Evolutionary conservation across 495 filamentous ascomycete genomes (phyloP).

Genomic region (Neurospora sp.): DNA sequence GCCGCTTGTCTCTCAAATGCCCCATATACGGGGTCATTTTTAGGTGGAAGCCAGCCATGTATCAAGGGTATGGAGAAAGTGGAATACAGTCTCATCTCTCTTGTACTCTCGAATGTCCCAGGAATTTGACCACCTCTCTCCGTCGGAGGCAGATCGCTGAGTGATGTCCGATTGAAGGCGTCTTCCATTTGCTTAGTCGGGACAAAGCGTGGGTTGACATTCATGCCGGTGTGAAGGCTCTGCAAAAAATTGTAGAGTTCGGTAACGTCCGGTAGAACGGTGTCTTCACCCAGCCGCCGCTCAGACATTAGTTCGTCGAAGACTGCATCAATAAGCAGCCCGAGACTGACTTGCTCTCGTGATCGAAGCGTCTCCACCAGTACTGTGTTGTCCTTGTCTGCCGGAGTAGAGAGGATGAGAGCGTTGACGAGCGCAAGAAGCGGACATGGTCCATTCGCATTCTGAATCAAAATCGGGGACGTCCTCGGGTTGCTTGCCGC

Average conservation of each 20-base stretch:
- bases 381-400: conserved; percentile 47
- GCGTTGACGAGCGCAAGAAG: conserved; percentile 91
- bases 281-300: conserved; percentile 32
- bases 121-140: conserved; percentile 40
- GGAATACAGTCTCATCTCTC: conserved; percentile 76
- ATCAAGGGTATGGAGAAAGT: conserved; percentile 80
- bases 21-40: conserved; percentile 47
- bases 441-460: conserved; percentile 88
- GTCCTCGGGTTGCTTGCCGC: conserved; percentile 29
- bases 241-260: conserved; percentile 82
- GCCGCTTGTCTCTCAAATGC: conserved; percentile 62
- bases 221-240: conserved; percentile 92
- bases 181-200: conserved; percentile 28
- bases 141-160: conserved; percentile 30
- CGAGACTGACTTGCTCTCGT: conserved; percentile 81
- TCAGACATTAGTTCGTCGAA: conserved; percentile 83
- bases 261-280: conserved; percentile 65
- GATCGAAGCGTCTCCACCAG: conserved; percentile 65
- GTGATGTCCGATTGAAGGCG: conserved; percentile 33
- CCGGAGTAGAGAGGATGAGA: conserved; percentile 66
- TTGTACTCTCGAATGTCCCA: conserved; percentile 72
- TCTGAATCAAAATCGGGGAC: conserved; percentile 83
- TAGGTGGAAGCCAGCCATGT: conserved; percentile 83
- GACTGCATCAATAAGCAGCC: conserved; percentile 72
- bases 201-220: conserved; percentile 89